Base-by-base conservation (phyloP, 1,139 yeast species). In the Ogataea hybrid region DNA sequence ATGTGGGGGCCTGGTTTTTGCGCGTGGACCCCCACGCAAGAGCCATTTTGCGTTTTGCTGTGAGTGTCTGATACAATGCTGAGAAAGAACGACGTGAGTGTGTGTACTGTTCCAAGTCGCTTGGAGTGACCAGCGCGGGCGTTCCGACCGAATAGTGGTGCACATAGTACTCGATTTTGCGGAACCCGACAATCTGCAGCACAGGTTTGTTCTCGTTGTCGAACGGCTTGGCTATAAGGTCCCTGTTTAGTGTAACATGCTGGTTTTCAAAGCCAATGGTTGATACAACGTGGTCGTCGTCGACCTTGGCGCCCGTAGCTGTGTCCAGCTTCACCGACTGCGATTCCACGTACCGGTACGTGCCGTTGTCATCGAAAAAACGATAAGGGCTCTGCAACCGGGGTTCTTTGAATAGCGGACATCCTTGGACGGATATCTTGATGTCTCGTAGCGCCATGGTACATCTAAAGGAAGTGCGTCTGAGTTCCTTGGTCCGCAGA, bases 11-110 rank as follows among this genome's bases (percentile, higher is more conserved):
- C 0, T 88, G 64, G 47, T 70, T 71, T 37, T 62, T 65, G 46
- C 82, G 73, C 6, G 72, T 56, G 53, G 81, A 76, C 1, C 95
- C 90, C 80, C 89, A 86, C 2, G 84, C 74, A 8, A 92, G 63
- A 0, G 86, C 94, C 53, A 75, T 80, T 54, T 76, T 77, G 4
- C 69, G 56, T 38, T 74, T 67, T 39, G 69, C 69, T 3, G 67
- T 57, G 63, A 94, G 67, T 2, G 83, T 73, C 40, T 77, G 79
- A 56, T 79, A 85, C 7, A 92, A 65, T 0, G 90, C 73, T 1
- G 85, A 71, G 56, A 89, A 77, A 0, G 94, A 82, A 28, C 77
- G 65, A 17, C 72, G 68, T 0, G 96, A 86, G 14, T 90, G 85
- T 15, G 70, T 64, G 48, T 68, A 77, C 28, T 71, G 73, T 1